A percentile compares a stretch with the other conserved stretches of the same genome.
These are phyloP conservation scores for Suhomyces bribrorum DNA, from an alignment of 1,139 yeast species.

Conservation along the genomic window DNA sequence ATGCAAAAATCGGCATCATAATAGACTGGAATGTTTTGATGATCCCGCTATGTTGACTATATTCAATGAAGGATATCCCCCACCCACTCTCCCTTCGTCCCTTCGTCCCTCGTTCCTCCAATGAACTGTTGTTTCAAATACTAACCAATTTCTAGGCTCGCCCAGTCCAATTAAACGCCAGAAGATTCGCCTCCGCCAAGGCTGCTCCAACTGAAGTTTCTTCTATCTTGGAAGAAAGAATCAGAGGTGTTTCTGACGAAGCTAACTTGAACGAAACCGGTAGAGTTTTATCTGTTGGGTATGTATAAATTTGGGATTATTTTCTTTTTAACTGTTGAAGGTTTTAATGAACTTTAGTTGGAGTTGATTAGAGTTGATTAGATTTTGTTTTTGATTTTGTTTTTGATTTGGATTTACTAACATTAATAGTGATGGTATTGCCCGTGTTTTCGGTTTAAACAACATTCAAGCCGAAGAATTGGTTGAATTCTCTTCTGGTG, in stretches of 20 bases:
- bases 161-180: slow-evolving; percentile 65
- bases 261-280: slow-evolving; percentile 99
- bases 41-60: too few species aligned
- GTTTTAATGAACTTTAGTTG: too few species aligned
- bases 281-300: slow-evolving; percentile 91
- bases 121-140: slow-evolving; percentile 13
- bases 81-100: background rate
- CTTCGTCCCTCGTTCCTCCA: background rate
- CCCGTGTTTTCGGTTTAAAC: slow-evolving; percentile 99
- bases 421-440: slow-evolving; percentile 89
- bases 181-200: slow-evolving; percentile 92
- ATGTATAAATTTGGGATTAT: slow-evolving; percentile 2
- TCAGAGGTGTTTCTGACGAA: slow-evolving; percentile 98
- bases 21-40: too few species aligned
- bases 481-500: slow-evolving; percentile 99
- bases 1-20: too few species aligned
- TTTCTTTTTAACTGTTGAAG: too few species aligned
- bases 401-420: slow-evolving; percentile 21
- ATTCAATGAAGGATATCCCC: too few species aligned
- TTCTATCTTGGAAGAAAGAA: slow-evolving; percentile 97
- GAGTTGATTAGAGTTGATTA: too few species aligned
- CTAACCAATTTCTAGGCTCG: slow-evolving; percentile 56
- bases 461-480: slow-evolving; percentile 99
- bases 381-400: too few species aligned
- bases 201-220: slow-evolving; percentile 99